Evolutionary conservation across 345 rosid species (phyloP), one percentile per base, ranked within the genome.

Genomic region (Aurinia saxatilis): DNA sequence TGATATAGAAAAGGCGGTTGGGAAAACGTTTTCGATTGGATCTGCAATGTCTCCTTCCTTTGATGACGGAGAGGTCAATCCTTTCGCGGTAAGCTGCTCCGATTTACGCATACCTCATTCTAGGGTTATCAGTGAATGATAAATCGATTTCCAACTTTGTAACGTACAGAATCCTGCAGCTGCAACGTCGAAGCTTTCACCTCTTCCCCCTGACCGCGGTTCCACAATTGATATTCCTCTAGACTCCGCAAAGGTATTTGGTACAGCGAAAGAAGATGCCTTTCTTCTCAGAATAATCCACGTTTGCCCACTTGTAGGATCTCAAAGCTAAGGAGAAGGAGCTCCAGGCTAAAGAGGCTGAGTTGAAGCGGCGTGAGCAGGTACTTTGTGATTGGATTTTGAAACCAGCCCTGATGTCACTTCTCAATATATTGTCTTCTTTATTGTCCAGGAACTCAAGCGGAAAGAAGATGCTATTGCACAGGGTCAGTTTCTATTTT

Each of bases 331-430:
- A 80, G 83, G 97, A 93, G 79, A 90, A 80, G 80, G 92, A 90
- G 69, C 99, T 93, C 72, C 88, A 82, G 66, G 95, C 85, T 45
- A 93, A 81, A 73, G 99, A 93, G 77, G 88, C 96, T 44, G 95
- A 90, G 41, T 44, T 93, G 78, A 90, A 73, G 73, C 86, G 58
- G 60, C 82, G 83, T 42, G 96, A 93, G 76, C 92, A 90, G 97
- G 99, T 87, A 66, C 61, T 55, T 35, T 48, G 18, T 25, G 10
- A 18, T 65, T 53, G 41, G 17, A 39, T 39, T n/a, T 13, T 25
- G 34, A 21, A 60, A 25, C 46, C 25, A 10, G n/a, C n/a, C n/a
- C n/a, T n/a, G n/a, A n/a, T n/a, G n/a, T n/a, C n/a, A 36, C 50
- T 33, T 27, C 5, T 4, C 31, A 27, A 6, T 5, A 9, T 62